A percentile compares a stretch with the other conserved stretches of the same genome.
These are phyloP conservation scores for Thalassiosira hispida DNA, from an alignment of 352 stramenopile genomes.

Conservation along the genomic window DNA sequence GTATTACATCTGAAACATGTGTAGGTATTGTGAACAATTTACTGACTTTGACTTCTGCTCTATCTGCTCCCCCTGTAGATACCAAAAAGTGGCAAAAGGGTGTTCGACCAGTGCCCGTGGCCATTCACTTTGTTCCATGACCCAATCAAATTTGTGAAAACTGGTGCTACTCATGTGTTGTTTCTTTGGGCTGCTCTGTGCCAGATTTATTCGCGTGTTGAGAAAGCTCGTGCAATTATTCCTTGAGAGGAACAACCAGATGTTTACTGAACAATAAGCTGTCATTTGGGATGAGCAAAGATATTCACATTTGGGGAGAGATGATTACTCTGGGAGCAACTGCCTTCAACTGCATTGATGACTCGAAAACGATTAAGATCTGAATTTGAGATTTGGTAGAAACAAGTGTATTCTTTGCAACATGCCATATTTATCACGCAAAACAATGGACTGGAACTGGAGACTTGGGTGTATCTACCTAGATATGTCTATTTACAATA, in stretches of 20 bases:
- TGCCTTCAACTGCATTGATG: too few relatives aligned
- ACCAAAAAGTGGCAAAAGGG: slow-evolving; percentile 46
- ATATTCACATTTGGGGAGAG: too few relatives aligned
- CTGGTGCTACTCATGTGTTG: slow-evolving; percentile 72
- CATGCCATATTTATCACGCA: too few relatives aligned
- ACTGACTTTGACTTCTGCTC: not conserved
- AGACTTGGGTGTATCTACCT: too few relatives aligned
- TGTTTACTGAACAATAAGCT: not conserved
- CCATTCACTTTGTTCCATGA: slow-evolving; percentile 84
- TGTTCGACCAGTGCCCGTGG: slow-evolving; percentile 76
- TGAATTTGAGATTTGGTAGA: too few relatives aligned
- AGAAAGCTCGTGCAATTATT: slow-evolving; percentile 19
- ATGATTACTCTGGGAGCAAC: too few relatives aligned
- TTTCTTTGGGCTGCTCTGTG: slow-evolving; percentile 40
- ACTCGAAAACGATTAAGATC: too few relatives aligned
- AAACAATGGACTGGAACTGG: too few relatives aligned
- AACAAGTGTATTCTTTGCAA: too few relatives aligned
- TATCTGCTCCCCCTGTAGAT: slow-evolving; percentile 21
- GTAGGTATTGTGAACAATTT: not conserved
- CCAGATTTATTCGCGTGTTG: slow-evolving; percentile 34
- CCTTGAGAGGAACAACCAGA: slow-evolving; percentile 1
- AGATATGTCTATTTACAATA: too few relatives aligned
- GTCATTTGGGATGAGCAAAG: not conserved
- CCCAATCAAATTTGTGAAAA: slow-evolving; percentile 59
- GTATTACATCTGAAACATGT: too few relatives aligned